Evolutionary conservation across 23 red algal species (phyloP).

Genomic region (Gracilaria gracilis): DNA sequence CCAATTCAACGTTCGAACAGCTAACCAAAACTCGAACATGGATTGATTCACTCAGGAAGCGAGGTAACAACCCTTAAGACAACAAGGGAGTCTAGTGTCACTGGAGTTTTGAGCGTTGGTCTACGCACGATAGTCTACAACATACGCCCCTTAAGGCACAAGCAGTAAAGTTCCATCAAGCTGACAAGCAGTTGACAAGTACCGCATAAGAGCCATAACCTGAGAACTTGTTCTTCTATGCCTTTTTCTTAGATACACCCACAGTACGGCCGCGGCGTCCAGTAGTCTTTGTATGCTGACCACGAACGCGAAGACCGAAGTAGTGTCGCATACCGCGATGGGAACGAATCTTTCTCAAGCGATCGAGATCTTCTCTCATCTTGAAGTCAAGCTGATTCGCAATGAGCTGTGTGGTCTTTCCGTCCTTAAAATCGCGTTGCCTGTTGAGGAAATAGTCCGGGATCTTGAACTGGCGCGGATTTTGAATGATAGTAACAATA

Average conservation of each 20-base stretch:
- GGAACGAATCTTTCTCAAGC: slow-evolving; percentile 93
- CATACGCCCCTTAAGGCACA: not conserved
- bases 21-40: slow-evolving; percentile 39
- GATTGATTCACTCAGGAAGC: slow-evolving; percentile 7
- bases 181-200: not conserved
- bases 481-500: slow-evolving; percentile 98
- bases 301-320: slow-evolving; percentile 93
- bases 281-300: slow-evolving; percentile 99
- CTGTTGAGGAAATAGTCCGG: slow-evolving; percentile 99
- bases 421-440: slow-evolving; percentile 96
- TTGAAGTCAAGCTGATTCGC: slow-evolving; percentile 98
- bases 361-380: slow-evolving; percentile 98
- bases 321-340: slow-evolving; percentile 99
- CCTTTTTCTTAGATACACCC: slow-evolving; percentile 96
- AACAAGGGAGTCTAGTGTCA: not conserved
- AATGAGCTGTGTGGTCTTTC: slow-evolving; percentile 97
- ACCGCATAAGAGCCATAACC: not conserved
- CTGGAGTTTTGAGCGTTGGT: not conserved
- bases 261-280: slow-evolving; percentile 96
- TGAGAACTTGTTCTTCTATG: slow-evolving; percentile 18
- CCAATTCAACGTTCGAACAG: slow-evolving; percentile 28
- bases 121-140: not conserved
- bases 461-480: slow-evolving; percentile 98
- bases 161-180: not conserved
- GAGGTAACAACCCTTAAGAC: not conserved